A percentile compares a stretch with the other conserved stretches of the same genome.
phyloP scores from a whole-genome alignment of 805 yeast genomes.

The Dipodascus albidus region DNA sequence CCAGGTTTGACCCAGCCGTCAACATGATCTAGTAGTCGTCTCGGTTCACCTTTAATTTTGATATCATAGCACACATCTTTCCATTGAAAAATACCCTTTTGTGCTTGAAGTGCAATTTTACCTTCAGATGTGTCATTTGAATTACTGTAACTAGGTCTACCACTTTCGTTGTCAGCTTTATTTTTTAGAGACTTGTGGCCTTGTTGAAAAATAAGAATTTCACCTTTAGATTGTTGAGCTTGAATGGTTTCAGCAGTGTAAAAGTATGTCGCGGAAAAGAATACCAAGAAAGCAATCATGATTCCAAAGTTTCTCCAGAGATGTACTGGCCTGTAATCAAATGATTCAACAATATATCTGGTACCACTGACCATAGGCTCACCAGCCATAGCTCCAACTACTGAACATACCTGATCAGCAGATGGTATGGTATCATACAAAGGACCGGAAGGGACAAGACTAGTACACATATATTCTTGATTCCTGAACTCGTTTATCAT shows the following conservation, averaged over 20 bases:
- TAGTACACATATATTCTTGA: conserved; percentile 40
- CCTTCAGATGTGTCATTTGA: conserved; percentile 3
- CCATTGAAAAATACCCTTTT: conserved; percentile 55
- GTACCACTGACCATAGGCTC: conserved; percentile 44
- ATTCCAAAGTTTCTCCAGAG: conserved; percentile 78
- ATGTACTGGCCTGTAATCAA: conserved; percentile 42
- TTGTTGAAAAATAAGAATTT: conserved; percentile 42
- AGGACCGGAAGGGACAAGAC: conserved; percentile 49
- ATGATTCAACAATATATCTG: conserved; percentile 38
- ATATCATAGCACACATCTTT: conserved; percentile 62
- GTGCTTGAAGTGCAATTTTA: conserved; percentile 9
- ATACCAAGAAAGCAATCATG: conserved; percentile 39
- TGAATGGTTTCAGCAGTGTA: conserved; percentile 1
- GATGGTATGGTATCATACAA: conserved; percentile 31
- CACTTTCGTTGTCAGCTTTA: conserved; percentile 10
- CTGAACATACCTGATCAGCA: conserved; percentile 41
- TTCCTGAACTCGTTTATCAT: conserved; percentile 55
- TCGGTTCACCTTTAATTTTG: conserved; percentile 40
- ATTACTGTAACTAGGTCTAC: conserved; percentile 1
- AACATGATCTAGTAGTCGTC: conserved; percentile 51
- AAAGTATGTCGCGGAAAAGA: conserved; percentile 42
- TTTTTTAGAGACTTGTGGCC: conserved; percentile 2
- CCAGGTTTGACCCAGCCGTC: conserved; percentile 83
- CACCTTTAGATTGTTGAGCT: conserved; percentile 33
- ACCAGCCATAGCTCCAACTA: conserved; percentile 52